Conservation (phyloP, 1,284 basidiomycete genomes). For the Inonotus obliquus region DNA sequence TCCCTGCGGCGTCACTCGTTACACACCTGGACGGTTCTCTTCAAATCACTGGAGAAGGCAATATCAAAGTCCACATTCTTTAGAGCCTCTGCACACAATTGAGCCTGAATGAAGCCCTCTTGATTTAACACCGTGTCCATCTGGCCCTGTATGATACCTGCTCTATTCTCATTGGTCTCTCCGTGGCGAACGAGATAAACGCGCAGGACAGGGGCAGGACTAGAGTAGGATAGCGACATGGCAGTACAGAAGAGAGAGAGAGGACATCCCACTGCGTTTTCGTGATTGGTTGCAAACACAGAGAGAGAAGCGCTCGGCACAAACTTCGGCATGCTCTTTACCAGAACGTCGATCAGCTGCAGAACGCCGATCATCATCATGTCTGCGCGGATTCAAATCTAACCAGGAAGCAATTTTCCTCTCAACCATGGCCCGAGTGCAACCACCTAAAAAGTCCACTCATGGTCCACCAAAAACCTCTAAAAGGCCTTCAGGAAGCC, state of each 20-base stretch:
- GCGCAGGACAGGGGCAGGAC: constrained; percentile 29
- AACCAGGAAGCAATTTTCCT: not conserved
- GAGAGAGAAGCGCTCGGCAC: not conserved
- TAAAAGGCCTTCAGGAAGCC: not conserved
- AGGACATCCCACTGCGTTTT: not conserved
- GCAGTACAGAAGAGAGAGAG: not conserved
- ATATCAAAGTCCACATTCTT: constrained; percentile 44
- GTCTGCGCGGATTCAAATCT: not conserved
- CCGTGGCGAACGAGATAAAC: constrained; percentile 72
- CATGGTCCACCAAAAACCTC: not conserved
- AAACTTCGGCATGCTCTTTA: not conserved
- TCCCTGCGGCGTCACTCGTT: not conserved
- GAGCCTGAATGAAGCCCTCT: constrained; percentile 52
- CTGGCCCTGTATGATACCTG: constrained; percentile 65
- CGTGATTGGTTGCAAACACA: not conserved
- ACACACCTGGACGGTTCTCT: constrained; percentile 53
- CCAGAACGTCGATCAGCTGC: constrained; percentile 5
- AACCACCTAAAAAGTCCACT: constrained; percentile 5
- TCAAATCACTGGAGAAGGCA: constrained; percentile 64
- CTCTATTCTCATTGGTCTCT: constrained; percentile 64
- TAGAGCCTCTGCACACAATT: constrained; percentile 47
- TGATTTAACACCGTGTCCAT: constrained; percentile 60
- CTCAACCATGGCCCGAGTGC: constrained; percentile 12
- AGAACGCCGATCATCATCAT: not conserved
- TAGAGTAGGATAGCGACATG: not conserved